A percentile compares a stretch with the other conserved stretches of the same genome.
phyloP scores from a whole-genome alignment of 2,329 filamentous ascomycete species.

The Sarocladium brachiariae region DNA sequence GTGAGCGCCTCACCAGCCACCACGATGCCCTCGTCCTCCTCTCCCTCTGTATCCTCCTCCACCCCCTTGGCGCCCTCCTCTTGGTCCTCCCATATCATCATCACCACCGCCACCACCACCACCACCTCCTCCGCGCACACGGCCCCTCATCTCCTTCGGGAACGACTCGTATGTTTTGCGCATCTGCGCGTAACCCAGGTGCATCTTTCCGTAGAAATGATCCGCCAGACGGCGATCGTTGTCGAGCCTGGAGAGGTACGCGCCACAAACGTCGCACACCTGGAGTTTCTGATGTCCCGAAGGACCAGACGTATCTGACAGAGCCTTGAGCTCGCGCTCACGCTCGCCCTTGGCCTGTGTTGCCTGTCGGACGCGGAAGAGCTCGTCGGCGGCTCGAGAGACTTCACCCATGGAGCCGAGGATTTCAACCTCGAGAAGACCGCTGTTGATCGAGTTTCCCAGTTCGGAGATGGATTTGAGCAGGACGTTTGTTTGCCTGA shows the following conservation, averaged over 20 bases:
- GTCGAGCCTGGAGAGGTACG: slow-evolving; percentile 84
- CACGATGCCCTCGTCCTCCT: slow-evolving; percentile 43
- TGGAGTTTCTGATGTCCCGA: slow-evolving; percentile 96
- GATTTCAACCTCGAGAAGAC: slow-evolving; percentile 78
- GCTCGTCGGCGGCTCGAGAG: slow-evolving; percentile 75
- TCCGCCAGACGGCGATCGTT: slow-evolving; percentile 92
- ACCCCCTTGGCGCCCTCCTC: slow-evolving; percentile 34
- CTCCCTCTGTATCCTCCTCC: slow-evolving; percentile 47
- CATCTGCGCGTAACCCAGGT: slow-evolving; percentile 97
- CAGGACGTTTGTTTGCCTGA: slow-evolving; percentile 85
- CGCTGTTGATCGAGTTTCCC: slow-evolving; percentile 68
- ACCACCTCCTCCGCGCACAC: slow-evolving; percentile 34
- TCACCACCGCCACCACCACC: slow-evolving; percentile 7
- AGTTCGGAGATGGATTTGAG: slow-evolving; percentile 83
- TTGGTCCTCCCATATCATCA: slow-evolving; percentile 39
- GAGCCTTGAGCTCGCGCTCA: slow-evolving; percentile 81
- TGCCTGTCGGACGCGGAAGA: slow-evolving; percentile 75
- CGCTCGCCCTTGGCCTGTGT: slow-evolving; percentile 75
- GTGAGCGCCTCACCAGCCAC: slow-evolving; percentile 35
- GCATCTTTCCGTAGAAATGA: slow-evolving; percentile 99
- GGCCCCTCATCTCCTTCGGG: slow-evolving; percentile 74
- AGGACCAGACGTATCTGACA: slow-evolving; percentile 87
- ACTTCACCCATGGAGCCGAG: slow-evolving; percentile 78
- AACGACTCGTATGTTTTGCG: slow-evolving; percentile 86
- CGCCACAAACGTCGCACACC: slow-evolving; percentile 96